Conservation (phyloP, 2,329 filamentous ascomycete species). For the Teratosphaeria zuluensis region DNA sequence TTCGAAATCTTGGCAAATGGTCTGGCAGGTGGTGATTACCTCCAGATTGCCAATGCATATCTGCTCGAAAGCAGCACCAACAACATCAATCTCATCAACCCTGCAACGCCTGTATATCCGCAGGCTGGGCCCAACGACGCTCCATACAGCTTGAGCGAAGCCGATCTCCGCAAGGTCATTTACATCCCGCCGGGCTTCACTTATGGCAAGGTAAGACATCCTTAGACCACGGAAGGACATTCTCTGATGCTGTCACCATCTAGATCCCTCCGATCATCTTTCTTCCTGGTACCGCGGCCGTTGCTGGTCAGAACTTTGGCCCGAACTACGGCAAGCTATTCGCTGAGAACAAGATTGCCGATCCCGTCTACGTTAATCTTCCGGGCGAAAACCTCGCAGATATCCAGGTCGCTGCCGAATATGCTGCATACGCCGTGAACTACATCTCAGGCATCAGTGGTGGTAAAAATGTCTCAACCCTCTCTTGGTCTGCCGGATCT, state of each 20-base stretch:
- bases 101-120: slow-evolving; percentile 27
- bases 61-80: slow-evolving; percentile 12
- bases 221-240: slow-evolving; percentile 25
- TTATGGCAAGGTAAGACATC: neutral
- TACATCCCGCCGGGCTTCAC: neutral
- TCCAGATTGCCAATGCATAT: slow-evolving; percentile 9
- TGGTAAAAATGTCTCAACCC: slow-evolving; percentile 33
- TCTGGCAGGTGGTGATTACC: slow-evolving; percentile 12
- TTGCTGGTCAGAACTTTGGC: slow-evolving; percentile 35
- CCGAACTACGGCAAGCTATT: slow-evolving; percentile 43
- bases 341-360: slow-evolving; percentile 30
- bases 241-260: slow-evolving; percentile 15
- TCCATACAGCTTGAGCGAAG: slow-evolving; percentile 39
- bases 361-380: slow-evolving; percentile 47
- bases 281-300: slow-evolving; percentile 44
- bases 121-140: slow-evolving; percentile 33
- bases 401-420: slow-evolving; percentile 43
- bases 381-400: slow-evolving; percentile 39
- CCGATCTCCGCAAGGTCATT: slow-evolving; percentile 22
- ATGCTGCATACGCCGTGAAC: slow-evolving; percentile 48
- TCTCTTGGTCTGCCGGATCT: slow-evolving; percentile 47
- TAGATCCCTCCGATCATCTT: slow-evolving; percentile 37
- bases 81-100: slow-evolving; percentile 18
- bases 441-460: slow-evolving; percentile 38
- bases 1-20: slow-evolving; percentile 13